These are phyloP conservation scores for Fomitopsis serialis DNA, from an alignment of 768 basidiomycete species.

Conservation along the genomic window DNA sequence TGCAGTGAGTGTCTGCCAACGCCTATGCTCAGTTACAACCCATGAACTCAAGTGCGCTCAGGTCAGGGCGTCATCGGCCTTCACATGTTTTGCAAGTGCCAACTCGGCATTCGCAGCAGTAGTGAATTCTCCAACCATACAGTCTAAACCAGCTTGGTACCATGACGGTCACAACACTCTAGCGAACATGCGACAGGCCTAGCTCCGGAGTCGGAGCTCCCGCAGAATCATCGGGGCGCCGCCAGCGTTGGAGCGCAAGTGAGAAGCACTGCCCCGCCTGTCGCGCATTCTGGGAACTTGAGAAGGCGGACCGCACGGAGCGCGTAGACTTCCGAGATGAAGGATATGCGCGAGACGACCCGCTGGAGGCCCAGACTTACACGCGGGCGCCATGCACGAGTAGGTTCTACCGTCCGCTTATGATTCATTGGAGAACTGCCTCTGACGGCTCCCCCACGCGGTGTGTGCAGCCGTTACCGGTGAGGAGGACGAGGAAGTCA, in stretches of 20 bases:
- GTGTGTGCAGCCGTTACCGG: constrained; percentile 43
- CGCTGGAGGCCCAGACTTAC: constrained; percentile 14
- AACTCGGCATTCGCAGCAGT: constrained; percentile 12
- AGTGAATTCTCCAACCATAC: background rate
- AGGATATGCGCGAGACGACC: constrained; percentile 1
- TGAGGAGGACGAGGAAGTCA: constrained; percentile 58
- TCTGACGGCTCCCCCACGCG: background rate
- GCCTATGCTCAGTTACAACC: too few relatives aligned
- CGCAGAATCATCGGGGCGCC: too few relatives aligned
- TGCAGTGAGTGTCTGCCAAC: constrained; percentile 3
- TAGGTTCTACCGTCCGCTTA: background rate
- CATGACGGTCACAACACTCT: background rate
- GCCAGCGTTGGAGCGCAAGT: background rate
- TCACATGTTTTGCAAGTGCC: constrained; percentile 17
- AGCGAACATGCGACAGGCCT: background rate
- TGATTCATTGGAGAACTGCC: background rate
- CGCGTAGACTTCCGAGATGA: background rate
- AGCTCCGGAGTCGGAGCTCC: background rate
- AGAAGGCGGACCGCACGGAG: background rate
- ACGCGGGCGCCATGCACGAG: constrained; percentile 9
- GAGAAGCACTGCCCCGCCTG: background rate
- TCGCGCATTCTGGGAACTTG: background rate
- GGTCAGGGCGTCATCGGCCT: constrained; percentile 20
- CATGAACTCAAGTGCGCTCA: constrained; percentile 1
- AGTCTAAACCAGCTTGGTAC: constrained; percentile 8